Evolutionary conservation across 768 basidiomycete genomes (phyloP), one percentile per base, ranked within the genome.

Genomic region (Termitomyces sp.): DNA sequence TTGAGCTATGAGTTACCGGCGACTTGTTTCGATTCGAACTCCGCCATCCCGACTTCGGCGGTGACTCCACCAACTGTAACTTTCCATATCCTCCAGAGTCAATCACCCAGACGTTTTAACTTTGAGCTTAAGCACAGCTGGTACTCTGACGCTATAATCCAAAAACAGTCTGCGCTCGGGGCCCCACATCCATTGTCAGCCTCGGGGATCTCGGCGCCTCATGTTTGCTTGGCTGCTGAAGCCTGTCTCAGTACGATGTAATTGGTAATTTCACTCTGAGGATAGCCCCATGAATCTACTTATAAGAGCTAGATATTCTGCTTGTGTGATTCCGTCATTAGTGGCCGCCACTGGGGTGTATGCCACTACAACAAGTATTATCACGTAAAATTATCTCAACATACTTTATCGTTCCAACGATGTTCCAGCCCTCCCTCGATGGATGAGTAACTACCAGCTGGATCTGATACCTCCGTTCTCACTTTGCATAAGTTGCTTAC

Each of bases 11-110:
- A 44, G 22, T 44, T 44, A n/a, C 48, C 32, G n/a, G 48, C 4
- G 0, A 30, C 22, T 16, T 28, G 38, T 20, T 52, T 38, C 9
- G n/a, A n/a, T 58, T 61, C 0, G 22, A 55, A 58, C 60, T 58
- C 60, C 60, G 60, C 36, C 6, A 30, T 56, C 18, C 51, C 38
- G 36, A 54, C 43, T 8, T 24, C 49, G 32, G 32, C 49, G 26
- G 18, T 22, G 36, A 26, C 38, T n/a, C 26, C 51, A 52, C 36
- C 26, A 36, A 9, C 50, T 38, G 11, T 38, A 40, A 38, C 40
- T 13, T n/a, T n/a, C 28, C 18, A 30, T 46, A 46, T 38, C 26
- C 49, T 22, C 18, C 48, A 51, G 30, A 45, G 22, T 32, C 43
- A 9, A 24, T 45, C 41, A 11, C 18, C 51, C 26, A 40, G 24